Evolutionary conservation across 805 yeast genomes (phyloP).

Genomic region (Starmerella stigmatis): DNA sequence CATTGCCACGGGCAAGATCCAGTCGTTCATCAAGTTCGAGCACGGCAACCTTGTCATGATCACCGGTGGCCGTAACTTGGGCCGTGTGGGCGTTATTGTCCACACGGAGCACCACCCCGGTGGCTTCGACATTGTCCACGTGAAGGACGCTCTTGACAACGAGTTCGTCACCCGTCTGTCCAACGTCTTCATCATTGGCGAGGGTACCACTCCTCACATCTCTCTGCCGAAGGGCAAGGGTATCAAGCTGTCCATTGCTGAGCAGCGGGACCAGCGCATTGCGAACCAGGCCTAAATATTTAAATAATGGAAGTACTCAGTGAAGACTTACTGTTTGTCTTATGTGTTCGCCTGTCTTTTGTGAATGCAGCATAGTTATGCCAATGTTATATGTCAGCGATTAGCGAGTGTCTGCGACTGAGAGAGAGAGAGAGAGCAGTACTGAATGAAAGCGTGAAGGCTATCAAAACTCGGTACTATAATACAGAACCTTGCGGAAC

Average conservation of each 20-base stretch:
- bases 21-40: conserved; percentile 82
- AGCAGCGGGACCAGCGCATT: conserved; percentile 98
- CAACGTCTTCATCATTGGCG: conserved; percentile 92
- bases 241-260: conserved; percentile 88
- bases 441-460: no score
- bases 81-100: conserved; percentile 89
- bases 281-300: conserved; percentile 37
- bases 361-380: background rate
- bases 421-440: no score
- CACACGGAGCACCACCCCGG: conserved; percentile 98
- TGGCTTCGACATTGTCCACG: conserved; percentile 95
- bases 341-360: background rate
- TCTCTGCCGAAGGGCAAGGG: conserved; percentile 99
- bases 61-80: conserved; percentile 98
- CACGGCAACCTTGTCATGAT: conserved; percentile 86
- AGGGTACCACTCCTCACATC: conserved; percentile 87
- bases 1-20: conserved; percentile 89
- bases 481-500: no score
- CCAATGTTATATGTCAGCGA: background rate
- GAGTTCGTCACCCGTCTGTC: conserved; percentile 87
- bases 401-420: background rate
- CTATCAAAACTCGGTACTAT: no score
- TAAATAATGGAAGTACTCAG: conserved; percentile 13
- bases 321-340: background rate
- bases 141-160: conserved; percentile 91